phyloP scores from a whole-genome alignment of 208 protist genomes.

The Naegleria lovaniensis region DNA sequence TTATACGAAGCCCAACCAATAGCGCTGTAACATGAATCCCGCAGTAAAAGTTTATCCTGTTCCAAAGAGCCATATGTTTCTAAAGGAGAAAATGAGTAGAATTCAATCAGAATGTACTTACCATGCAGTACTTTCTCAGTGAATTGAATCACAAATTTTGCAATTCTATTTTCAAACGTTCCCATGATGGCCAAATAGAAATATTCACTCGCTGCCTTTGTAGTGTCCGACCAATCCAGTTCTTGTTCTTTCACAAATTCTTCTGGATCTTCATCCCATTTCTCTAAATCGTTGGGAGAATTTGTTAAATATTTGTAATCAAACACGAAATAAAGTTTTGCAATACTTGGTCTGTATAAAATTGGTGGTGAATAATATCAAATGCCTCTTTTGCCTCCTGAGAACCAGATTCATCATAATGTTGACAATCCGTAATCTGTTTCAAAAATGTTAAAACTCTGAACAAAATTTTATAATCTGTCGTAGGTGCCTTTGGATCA shows the following conservation, averaged over 20 bases:
- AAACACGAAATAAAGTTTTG: neutral
- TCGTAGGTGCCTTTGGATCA: neutral
- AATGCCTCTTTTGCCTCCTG: neutral
- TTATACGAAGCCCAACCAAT: slow-evolving; percentile 9
- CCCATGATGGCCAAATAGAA: neutral
- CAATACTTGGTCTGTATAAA: neutral
- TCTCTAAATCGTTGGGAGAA: neutral
- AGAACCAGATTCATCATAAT: neutral
- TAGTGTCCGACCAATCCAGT: neutral
- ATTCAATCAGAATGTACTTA: neutral
- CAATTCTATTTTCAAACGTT: neutral
- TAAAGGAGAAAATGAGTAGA: neutral
- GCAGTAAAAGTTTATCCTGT: neutral
- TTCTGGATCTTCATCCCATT: slow-evolving; percentile 21
- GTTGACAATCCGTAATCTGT: neutral
- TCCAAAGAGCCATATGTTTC: slow-evolving; percentile 16
- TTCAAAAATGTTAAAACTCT: slow-evolving; percentile 15
- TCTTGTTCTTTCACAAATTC: slow-evolving; percentile 24
- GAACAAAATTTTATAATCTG: neutral
- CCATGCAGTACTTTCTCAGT: neutral
- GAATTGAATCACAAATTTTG: neutral
- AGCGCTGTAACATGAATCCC: neutral
- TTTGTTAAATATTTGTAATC: neutral
- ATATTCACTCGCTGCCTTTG: neutral
- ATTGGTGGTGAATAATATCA: neutral